phyloP scores from a whole-genome alignment of 495 filamentous ascomycete genomes.

The Arthonia radiata region DNA sequence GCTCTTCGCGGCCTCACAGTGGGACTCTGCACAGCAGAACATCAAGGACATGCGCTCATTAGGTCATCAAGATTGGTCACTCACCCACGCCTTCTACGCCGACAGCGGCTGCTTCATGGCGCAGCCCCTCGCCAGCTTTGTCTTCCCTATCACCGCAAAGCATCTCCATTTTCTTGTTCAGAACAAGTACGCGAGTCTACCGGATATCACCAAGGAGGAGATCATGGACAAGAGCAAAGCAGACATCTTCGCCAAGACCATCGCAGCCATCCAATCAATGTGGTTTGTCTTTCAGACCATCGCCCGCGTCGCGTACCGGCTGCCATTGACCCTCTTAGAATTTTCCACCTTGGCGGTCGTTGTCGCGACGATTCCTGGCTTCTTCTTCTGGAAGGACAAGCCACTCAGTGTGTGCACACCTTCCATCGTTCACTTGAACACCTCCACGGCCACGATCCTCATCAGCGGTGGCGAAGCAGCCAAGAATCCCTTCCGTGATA shows the following conservation, averaged over 20 bases:
- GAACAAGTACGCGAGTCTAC: slow-evolving; percentile 4
- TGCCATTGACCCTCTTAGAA: slow-evolving; percentile 14
- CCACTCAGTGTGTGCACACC: slow-evolving; percentile 15
- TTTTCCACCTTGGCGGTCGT: slow-evolving; percentile 16
- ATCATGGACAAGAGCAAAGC: slow-evolving; percentile 14
- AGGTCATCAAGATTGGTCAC: slow-evolving; percentile 12
- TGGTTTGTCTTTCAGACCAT: slow-evolving; percentile 15
- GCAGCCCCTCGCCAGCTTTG: slow-evolving; percentile 3
- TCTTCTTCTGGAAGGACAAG: slow-evolving; percentile 18
- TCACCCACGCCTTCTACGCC: slow-evolving; percentile 15
- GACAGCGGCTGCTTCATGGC: slow-evolving; percentile 17
- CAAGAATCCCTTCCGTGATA: too few species aligned
- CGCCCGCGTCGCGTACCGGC: slow-evolving; percentile 7
- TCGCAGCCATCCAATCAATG: slow-evolving; percentile 11
- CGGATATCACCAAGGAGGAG: slow-evolving; percentile 7
- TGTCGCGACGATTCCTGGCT: too few species aligned
- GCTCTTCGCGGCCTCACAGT: background rate
- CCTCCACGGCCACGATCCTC: too few species aligned
- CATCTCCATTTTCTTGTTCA: slow-evolving; percentile 14
- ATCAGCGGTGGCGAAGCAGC: too few species aligned
- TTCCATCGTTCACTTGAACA: too few species aligned
- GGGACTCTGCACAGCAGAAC: too few species aligned
- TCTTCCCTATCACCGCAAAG: slow-evolving; percentile 13
- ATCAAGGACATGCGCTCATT: too few species aligned
- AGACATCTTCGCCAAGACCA: slow-evolving; percentile 11